Base-by-base conservation (phyloP, 192 early-diverging fungal species). In the Rhizoclosmatium globosum region DNA sequence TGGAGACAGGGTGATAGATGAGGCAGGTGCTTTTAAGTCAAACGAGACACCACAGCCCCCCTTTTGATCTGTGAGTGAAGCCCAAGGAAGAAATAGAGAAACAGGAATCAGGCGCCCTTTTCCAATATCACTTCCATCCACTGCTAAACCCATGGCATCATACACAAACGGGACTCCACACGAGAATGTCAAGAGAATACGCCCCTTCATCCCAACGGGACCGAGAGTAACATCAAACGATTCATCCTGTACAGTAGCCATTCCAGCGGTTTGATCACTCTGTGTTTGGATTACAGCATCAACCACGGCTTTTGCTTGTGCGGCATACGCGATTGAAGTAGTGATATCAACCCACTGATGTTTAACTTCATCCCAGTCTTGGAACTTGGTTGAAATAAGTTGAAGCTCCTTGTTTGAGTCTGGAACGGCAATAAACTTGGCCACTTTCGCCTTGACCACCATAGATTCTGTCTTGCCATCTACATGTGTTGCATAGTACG, bases 381-480 rank as follows among this genome's bases (percentile, higher is more conserved):
- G 70, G 42, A 71, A 71, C 15, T 11, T 71, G 21, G 70, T 71
- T 31, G 48, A 71, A n/a, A 71, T 23, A 19, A 71, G 53, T 48
- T 57, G 47, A 19, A 71, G 56, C 9, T 9, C 41, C 50, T 56
- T n/a, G 9, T 43, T 6, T 17, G 70, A 48, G 19, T 2, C 50
- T 9, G 70, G 70, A 3, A 57, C 38, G 7, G 50, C 70, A 50
- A 71, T 58, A 11, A 11, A 71, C 53, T 71, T 48, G 70, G 70
- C 70, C 47, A 71, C 70, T 71, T 71, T 71, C 7, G 70, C 53
- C 43, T 71, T 71, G 31, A 71, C 70, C 56, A 56, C 43, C 70
- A 71, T 71, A 7, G 70, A 48, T 42, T 71, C 70, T 9, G 9
- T 15, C 47, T 31, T 48, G 66, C 9, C 45, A 42, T 31, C 38